Evolutionary conservation across 768 basidiomycete species (phyloP).

Genomic region (Kondoa subrosea): DNA sequence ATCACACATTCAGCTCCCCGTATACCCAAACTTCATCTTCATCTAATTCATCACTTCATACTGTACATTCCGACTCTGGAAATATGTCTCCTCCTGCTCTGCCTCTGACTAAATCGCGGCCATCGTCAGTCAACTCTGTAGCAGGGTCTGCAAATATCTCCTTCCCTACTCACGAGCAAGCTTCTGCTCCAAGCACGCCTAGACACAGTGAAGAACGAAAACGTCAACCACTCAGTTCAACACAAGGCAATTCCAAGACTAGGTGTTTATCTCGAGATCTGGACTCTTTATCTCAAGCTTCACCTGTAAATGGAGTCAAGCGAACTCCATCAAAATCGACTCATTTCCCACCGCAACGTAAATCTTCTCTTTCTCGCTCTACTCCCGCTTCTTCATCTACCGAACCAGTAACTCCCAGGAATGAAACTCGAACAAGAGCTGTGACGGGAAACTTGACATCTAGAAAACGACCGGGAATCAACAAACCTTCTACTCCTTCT

Average conservation of each 20-base stretch:
- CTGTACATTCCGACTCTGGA: background rate
- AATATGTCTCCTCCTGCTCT: background rate
- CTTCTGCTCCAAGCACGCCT: background rate
- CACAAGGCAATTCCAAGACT: background rate
- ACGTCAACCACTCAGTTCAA: background rate
- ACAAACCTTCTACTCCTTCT: background rate
- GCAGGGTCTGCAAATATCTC: background rate
- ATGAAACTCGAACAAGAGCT: background rate
- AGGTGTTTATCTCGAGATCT: background rate
- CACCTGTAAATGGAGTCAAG: background rate
- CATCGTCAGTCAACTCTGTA: background rate
- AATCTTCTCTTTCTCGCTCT: background rate
- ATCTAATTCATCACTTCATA: background rate
- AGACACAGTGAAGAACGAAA: background rate
- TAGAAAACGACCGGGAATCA: background rate
- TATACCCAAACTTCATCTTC: background rate
- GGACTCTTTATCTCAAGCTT: background rate
- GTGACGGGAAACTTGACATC: background rate
- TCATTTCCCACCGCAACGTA: background rate
- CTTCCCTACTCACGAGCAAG: background rate
- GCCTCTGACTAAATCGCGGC: background rate
- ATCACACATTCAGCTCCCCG: background rate
- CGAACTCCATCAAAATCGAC: background rate
- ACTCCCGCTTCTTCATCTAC: background rate
- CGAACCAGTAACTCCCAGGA: too few relatives aligned